Evolutionary conservation across 2,329 filamentous ascomycete genomes (phyloP), one percentile per base, ranked within the genome.

Genomic region (Xylariaceae sp.): DNA sequence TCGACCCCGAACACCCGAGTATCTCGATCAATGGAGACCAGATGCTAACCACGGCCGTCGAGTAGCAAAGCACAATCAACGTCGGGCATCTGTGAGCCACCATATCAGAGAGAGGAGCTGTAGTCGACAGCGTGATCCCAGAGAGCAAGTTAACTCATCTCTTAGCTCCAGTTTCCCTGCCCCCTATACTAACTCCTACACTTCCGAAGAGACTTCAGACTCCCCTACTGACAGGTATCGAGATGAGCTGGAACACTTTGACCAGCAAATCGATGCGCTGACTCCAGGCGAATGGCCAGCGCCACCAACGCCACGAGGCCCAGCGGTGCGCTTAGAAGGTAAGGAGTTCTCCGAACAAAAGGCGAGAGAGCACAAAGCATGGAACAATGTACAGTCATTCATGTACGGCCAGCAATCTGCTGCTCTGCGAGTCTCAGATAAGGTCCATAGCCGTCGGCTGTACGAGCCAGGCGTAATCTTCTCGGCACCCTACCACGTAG

Each of bases 381-480:
- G 54, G 55, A 44, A 36, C 0, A 12, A 41, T 0, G 49, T 49
- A 0, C 33, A 58, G 19, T 45, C 27, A 0, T 27, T 52, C 1
- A 46, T 60, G 12, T 58, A 56, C 39, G 58, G 58, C 1, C 6
- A 39, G 11, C 42, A 36, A 2, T 51, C 42, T 4, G 53, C 51
- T 0, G 36, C 42, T 2, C 54, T 60, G 5, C 51, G 60, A 5
- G 36, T 52, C 6, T 52, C 54, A 2, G 60, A 62, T 27, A 12
- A 6, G 0, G 42, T 47, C 7, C 55, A 55, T 3, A 40, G 12
- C 1, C 45, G 1, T 1, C 18, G 36, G 17, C 35, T 10, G 3
- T 63, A 62, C 42, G 7, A 7, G 0, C 31, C 49, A 1, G 61
- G 59, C 1, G 36, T 49, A 1, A 54, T 61, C 12, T 58, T 63